phyloP scores from a whole-genome alignment of 1,284 basidiomycete species.

The Cutaneotrichosporon curvatum region DNA sequence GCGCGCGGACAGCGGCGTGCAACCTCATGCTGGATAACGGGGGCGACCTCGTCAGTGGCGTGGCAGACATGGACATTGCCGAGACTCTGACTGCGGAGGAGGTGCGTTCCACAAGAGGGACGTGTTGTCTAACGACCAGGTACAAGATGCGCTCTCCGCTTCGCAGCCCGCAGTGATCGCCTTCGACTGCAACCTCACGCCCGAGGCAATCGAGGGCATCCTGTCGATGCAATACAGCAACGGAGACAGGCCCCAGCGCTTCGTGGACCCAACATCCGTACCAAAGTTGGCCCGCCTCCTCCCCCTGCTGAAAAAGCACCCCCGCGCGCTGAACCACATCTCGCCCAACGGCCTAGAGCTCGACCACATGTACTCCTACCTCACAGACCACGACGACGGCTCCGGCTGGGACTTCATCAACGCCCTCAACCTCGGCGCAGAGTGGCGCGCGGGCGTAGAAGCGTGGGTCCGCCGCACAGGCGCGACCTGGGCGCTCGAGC shows the following conservation, averaged over 20 bases:
- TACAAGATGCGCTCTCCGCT: too few species aligned
- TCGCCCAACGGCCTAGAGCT: constrained; percentile 78
- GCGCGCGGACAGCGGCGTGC: constrained; percentile 65
- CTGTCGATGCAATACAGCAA: constrained; percentile 34
- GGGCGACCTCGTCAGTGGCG: constrained; percentile 70
- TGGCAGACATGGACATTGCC: constrained; percentile 84
- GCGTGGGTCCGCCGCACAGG: constrained; percentile 31
- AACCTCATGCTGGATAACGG: constrained; percentile 68
- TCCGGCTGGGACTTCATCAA: constrained; percentile 50
- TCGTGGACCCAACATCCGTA: constrained; percentile 74
- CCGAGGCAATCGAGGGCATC: constrained; percentile 53
- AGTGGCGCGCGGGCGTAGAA: constrained; percentile 60
- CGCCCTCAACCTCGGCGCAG: constrained; percentile 55
- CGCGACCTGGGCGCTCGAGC: constrained; percentile 10
- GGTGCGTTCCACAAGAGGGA: constrained; percentile 51
- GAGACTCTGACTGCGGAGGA: constrained; percentile 50
- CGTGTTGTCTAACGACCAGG: too few species aligned
- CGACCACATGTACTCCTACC: constrained; percentile 54
- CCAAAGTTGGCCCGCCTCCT: constrained; percentile 67
- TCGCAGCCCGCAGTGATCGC: too few species aligned
- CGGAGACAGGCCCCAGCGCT: constrained; percentile 5
- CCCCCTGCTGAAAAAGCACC: constrained; percentile 53
- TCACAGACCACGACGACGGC: constrained; percentile 5
- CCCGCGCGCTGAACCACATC: constrained; percentile 54
- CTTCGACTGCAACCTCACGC: constrained; percentile 72